These are phyloP conservation scores for Xylaria sp. DNA, from an alignment of 2,329 filamentous ascomycete genomes.

Conservation along the genomic window DNA sequence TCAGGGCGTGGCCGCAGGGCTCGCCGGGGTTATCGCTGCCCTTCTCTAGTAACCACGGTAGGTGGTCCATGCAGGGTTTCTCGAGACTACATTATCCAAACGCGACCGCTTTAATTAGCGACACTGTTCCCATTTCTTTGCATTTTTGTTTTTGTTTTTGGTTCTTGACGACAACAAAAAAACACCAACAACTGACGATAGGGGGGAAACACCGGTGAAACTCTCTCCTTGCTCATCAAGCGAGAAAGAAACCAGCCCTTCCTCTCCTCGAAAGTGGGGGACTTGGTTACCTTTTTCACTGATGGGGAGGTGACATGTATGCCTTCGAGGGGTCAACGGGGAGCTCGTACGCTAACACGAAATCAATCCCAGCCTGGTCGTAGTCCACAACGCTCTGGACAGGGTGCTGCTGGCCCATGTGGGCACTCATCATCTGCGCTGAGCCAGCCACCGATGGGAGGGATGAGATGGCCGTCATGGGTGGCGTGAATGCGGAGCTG, in stretches of 20 bases:
- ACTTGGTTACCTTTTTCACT: conserved; percentile 54
- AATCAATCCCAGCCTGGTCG: conserved; percentile 87
- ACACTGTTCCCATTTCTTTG: conserved; percentile 45
- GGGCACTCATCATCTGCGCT: conserved; percentile 49
- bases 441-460: conserved; percentile 55
- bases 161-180: conserved; percentile 7
- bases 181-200: conserved; percentile 23
- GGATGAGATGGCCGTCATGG: conserved; percentile 58
- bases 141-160: conserved; percentile 17
- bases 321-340: conserved; percentile 66
- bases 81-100: conserved; percentile 75
- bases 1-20: conserved; percentile 88
- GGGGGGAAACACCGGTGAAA: conserved; percentile 34
- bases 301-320: conserved; percentile 73
- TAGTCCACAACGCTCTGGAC: conserved; percentile 69
- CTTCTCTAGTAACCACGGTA: conserved; percentile 79
- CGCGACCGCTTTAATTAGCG: conserved; percentile 59
- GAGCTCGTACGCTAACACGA: conserved; percentile 86
- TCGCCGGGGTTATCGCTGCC: conserved; percentile 70
- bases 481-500: conserved; percentile 61
- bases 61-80: conserved; percentile 91
- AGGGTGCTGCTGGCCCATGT: conserved; percentile 48
- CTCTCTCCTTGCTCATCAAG: conserved; percentile 41
- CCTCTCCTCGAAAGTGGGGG: conserved; percentile 39
- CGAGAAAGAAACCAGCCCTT: conserved; percentile 43